Conservation (phyloP, 225 moss, liverwort and hornwort species). For the Rhytidiadelphus loreus region DNA sequence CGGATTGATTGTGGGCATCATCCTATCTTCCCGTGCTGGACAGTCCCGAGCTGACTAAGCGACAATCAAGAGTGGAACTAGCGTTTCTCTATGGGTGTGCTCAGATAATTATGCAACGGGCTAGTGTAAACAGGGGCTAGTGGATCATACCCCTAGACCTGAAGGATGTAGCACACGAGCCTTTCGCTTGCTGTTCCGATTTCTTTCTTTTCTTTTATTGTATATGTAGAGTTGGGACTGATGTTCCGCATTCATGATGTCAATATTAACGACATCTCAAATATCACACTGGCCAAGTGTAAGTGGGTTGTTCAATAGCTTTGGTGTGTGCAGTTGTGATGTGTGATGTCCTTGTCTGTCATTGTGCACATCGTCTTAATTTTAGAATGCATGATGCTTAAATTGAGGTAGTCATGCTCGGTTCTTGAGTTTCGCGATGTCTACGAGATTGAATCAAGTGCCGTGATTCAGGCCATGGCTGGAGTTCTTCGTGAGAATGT, state of each 20-base stretch:
- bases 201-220: neutral
- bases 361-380: neutral
- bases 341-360: neutral
- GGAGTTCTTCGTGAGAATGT: neutral
- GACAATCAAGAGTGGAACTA: neutral
- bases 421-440: neutral
- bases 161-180: neutral
- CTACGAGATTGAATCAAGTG: neutral
- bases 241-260: conserved; percentile 7
- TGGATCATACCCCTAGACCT: neutral
- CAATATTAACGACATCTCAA: neutral
- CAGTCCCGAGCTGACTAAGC: conserved; percentile 53
- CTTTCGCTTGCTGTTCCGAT: neutral
- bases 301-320: neutral
- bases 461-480: neutral
- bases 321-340: neutral
- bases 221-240: neutral
- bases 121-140: neutral
- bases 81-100: neutral
- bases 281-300: neutral
- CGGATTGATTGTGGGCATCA: conserved; percentile 79
- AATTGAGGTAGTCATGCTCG: neutral
- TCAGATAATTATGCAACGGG: neutral
- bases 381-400: neutral
- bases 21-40: conserved; percentile 70